Base-by-base conservation (phyloP, 2,329 filamentous ascomycete genomes). In the Cladosporium sphaerospermum region DNA sequence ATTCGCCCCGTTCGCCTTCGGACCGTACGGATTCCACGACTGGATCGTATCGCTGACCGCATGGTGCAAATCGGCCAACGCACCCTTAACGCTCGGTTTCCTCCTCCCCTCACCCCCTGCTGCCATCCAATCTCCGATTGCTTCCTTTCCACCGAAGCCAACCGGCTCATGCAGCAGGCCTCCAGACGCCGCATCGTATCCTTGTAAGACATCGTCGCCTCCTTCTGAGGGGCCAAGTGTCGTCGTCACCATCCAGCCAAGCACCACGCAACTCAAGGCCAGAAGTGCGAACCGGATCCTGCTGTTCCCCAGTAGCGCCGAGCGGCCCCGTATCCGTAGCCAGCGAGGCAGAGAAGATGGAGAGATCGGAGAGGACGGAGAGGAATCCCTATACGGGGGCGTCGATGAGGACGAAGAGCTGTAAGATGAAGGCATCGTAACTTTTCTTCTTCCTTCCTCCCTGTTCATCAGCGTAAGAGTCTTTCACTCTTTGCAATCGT, bases 41-140 rank as follows among this genome's bases (percentile, higher is more conserved):
- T 64, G 58, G 9, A 69, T 28, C 48, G 64, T 67, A 42, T 63
- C 62, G 31, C 59, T 64, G 9, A 68, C 62, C 9, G 66, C 66
- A 37, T 64, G 54, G 50, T 67, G 65, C 9, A 68, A 55, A 31
- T 68, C 66, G 6, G 62, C 54, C 44, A 68, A 52, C 1, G 67
- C 67, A 14, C 64, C 64, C n/a, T 59, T 61, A n/a, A 67, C 61
- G 1, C 62, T 62, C 1, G 64, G 65, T 23, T 44, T 43, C 32
- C 18, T 37, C 13, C 56, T 54, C 37, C 59, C 57, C 9, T 51
- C 44, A 16, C 40, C 48, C 6, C 13, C 40, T 1, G 13, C 18
- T 14, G n/a, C 14, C 39, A 51, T 36, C 10, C 23, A 28, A 13
- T 18, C 16, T 11, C 14, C 18, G n/a, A 46, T 45, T 13, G 49